Conservation (phyloP, 495 filamentous ascomycete genomes). For the Penicillium coffeae region DNA sequence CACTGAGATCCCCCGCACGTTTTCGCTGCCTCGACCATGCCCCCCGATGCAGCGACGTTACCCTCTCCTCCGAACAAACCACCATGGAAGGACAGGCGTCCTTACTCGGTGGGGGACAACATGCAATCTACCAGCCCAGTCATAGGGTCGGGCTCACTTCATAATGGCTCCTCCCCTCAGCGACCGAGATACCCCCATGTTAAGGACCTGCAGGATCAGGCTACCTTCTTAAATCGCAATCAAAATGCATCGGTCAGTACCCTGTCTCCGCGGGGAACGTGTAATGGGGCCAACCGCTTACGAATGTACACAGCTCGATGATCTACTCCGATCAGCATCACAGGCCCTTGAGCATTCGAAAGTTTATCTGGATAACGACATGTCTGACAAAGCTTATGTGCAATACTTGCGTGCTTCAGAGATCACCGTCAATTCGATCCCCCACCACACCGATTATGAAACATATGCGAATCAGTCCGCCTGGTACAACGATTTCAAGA, state of each 20-base stretch:
- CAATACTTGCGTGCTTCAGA: constrained; percentile 80
- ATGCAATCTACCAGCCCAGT: constrained; percentile 29
- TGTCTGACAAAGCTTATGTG: constrained; percentile 60
- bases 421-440: constrained; percentile 70
- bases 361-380: constrained; percentile 42
- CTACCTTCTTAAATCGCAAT: constrained; percentile 37
- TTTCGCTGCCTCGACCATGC: constrained; percentile 33
- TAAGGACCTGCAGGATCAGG: constrained; percentile 62
- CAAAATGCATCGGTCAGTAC: constrained; percentile 41
- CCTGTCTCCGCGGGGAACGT: not conserved
- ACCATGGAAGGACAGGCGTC: constrained; percentile 34
- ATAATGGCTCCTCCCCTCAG: constrained; percentile 19
- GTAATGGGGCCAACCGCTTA: constrained; percentile 15
- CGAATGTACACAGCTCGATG: constrained; percentile 24
- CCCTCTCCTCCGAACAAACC: constrained; percentile 37
- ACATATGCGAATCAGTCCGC: constrained; percentile 27
- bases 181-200: constrained; percentile 60
- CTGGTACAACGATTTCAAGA: constrained; percentile 37
- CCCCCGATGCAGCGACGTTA: constrained; percentile 42
- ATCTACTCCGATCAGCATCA: constrained; percentile 32
- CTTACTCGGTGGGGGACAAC: constrained; percentile 27
- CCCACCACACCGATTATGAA: constrained; percentile 63
- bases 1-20: constrained; percentile 15
- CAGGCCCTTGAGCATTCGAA: constrained; percentile 35
- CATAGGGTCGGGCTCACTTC: constrained; percentile 22